Base-by-base conservation (phyloP, 768 basidiomycete species). In the Tubosaeta sp. region DNA sequence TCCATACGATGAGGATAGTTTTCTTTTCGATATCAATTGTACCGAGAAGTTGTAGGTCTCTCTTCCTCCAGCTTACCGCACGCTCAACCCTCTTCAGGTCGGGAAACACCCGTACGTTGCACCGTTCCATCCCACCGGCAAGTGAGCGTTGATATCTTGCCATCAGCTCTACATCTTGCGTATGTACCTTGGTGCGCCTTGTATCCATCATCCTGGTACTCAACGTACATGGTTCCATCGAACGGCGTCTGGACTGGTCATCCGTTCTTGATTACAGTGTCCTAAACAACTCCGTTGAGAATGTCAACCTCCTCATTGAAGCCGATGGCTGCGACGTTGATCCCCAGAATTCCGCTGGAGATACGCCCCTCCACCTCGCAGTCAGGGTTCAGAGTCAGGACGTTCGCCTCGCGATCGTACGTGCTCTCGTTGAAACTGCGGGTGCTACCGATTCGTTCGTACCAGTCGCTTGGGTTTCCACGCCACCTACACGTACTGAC, bases 21-120 rank as follows among this genome's bases (percentile, higher is more conserved):
- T 65, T 42, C 34, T 65, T 18, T 69, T 66, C 30, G 66, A 69
- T 46, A 58, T 67, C 46, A 69, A 69, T 47, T 69, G 66, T 36
- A 58, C 27, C 13, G 66, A 69, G n/a, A n/a, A n/a, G 30, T 22
- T 41, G 68, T 69, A 59, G 29, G 66, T 55, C n/a, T 19, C 29
- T 27, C 32, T 11, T 12, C 16, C 29, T n/a, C 4, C 19, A 25
- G 27, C 4, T 12, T 12, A 4, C 30, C 44, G 21, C 38, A 24
- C 27, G 24, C 50, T 58, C 38, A 53, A 38, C 46, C 6, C 13
- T 11, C 22, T 21, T n/a, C 45, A 67, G 68, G 21, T 44, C 44
- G 22, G 63, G 66, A 45, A 68, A 67, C 54, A 67, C 66, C 38
- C 56, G 66, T 67, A 50, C 68, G 68, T 34, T 46, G 18, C 22